Base-by-base conservation (phyloP, 2,329 filamentous ascomycete genomes). In the Exophiala viscosa region DNA sequence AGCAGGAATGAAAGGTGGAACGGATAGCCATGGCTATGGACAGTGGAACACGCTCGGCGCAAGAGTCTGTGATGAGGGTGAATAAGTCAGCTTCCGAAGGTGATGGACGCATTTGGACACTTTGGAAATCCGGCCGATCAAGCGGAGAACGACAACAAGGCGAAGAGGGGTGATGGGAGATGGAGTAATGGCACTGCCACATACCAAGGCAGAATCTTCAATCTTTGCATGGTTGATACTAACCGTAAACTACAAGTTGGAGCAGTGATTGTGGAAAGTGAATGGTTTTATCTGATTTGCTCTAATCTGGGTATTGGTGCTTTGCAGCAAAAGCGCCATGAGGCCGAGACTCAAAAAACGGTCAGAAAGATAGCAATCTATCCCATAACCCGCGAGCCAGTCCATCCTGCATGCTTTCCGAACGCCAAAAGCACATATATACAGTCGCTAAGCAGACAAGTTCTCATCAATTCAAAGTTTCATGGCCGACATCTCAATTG, bases 31-130 rank as follows among this genome's bases (percentile, higher is more conserved):
- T 57, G n/a, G 38, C 42, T 50, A 28, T 18, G 14, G 14, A 41
- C 20, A 38, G 8, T 10, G 20, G 39, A 13, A 17, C 14, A 32
- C 41, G 31, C 15, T 20, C 36, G 7, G 34, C 39, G 33, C 43
- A 32, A 40, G 32, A 41, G 17, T 46, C 40, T 43, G 48, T 48
- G 43, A 43, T 14, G 14, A 17, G 9, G 13, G 14, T 31, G 47
- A 20, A 28, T 42, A 46, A 55, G 55, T 49, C 49, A 53, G 50
- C 50, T 39, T 54, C 45, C 50, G 56, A 59, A 59, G 47, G 53
- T 45, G 40, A 59, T 59, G 56, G 56, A 59, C 39, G 46, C 45
- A 28, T 45, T 56, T 59, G 44, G 56, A 59, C 54, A 35, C 47
- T 38, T 52, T 43, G 11, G 23, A 28, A 28, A 28, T 28, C 23